Percentiles rank a stretch among this genome's conserved stretches.
Conservation (phyloP, 129 eudicot species). For the Arctium minus region DNA sequence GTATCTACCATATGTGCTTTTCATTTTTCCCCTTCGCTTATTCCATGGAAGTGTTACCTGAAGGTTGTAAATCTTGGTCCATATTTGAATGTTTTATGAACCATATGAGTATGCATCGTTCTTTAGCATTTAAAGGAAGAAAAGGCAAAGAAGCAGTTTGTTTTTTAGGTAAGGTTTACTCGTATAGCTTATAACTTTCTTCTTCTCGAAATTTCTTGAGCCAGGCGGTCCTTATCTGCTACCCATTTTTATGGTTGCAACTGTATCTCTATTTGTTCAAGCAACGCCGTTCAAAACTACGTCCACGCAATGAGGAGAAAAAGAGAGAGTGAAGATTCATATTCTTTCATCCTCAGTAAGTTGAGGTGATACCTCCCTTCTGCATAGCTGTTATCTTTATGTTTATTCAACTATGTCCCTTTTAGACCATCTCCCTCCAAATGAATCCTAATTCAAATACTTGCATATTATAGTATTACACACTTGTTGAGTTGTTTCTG, state of each 20-base stretch:
- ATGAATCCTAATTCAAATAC: neutral
- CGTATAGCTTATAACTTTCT: neutral
- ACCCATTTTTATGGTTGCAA: conserved; percentile 81
- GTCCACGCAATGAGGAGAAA: conserved; percentile 45
- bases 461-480: neutral
- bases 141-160: neutral
- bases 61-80: neutral
- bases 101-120: neutral
- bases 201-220: neutral
- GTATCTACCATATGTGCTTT: conserved; percentile 34
- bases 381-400: neutral
- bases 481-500: neutral
- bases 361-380: conserved; percentile 6
- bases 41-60: neutral
- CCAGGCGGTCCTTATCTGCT: conserved; percentile 67
- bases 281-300: conserved; percentile 73
- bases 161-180: neutral
- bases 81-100: neutral
- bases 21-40: neutral
- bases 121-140: neutral
- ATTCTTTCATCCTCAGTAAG: neutral
- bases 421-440: conserved; percentile 6
- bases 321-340: conserved; percentile 42
- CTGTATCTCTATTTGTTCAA: conserved; percentile 83
- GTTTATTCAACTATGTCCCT: neutral